phyloP scores from a whole-genome alignment of 2,329 filamentous ascomycete genomes.

The Atkinsonella hypoxylon region DNA sequence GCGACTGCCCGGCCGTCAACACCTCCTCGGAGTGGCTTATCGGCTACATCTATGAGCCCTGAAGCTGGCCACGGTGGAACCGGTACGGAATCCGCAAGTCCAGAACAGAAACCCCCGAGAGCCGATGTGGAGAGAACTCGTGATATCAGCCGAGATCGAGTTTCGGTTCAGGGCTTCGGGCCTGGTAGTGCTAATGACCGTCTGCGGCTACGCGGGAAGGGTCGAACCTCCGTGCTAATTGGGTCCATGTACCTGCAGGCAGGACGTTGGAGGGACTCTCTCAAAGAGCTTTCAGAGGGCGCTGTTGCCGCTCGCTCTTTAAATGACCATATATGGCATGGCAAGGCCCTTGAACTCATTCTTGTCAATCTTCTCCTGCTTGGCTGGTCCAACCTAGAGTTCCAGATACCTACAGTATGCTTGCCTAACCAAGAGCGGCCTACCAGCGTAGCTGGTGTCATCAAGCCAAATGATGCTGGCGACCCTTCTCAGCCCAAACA shows the following conservation, averaged over 20 bases:
- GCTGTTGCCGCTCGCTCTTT: conserved; percentile 64
- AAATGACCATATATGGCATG: conserved; percentile 95
- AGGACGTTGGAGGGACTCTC: conserved; percentile 79
- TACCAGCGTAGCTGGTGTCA: conserved; percentile 20
- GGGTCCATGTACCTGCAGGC: conserved; percentile 81
- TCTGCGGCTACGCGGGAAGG: conserved; percentile 69
- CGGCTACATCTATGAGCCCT: conserved; percentile 36
- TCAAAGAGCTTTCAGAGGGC: conserved; percentile 73
- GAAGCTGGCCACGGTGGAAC: conserved; percentile 31
- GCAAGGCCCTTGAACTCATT: conserved; percentile 83
- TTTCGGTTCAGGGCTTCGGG: conserved; percentile 60
- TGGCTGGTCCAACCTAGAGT: conserved; percentile 74
- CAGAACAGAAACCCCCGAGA: conserved; percentile 27
- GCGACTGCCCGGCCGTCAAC: conserved; percentile 39
- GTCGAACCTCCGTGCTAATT: conserved; percentile 65
- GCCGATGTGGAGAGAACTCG: conserved; percentile 32
- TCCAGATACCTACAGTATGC: conserved; percentile 55
- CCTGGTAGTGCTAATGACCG: conserved; percentile 61
- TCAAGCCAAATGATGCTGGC: conserved; percentile 16
- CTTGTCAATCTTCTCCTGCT: conserved; percentile 72
- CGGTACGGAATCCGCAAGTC: conserved; percentile 25
- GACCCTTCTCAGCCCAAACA: conserved; percentile 38
- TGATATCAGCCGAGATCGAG: conserved; percentile 42
- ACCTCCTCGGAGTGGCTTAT: conserved; percentile 34
- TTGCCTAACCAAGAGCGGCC: conserved; percentile 35